phyloP scores from a whole-genome alignment of 2,329 filamentous ascomycete species.

The Epichloe sibirici region DNA sequence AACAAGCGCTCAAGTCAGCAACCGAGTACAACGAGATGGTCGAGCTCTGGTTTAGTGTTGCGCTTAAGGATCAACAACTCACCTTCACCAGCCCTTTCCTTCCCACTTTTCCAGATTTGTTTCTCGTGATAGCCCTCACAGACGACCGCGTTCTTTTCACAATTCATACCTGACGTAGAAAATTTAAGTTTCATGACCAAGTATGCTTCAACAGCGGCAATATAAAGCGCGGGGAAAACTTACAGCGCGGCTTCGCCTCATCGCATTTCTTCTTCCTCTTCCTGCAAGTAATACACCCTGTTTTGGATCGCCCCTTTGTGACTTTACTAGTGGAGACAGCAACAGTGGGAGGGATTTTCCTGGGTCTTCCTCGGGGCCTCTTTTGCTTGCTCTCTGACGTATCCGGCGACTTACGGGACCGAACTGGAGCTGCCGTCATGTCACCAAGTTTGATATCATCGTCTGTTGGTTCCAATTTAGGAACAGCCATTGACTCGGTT shows the following conservation, averaged over 20 bases:
- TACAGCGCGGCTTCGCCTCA: slow-evolving; percentile 55
- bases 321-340: slow-evolving; percentile 50
- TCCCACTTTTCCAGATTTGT: slow-evolving; percentile 77
- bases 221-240: neutral
- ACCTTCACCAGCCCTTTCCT: slow-evolving; percentile 61
- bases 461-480: slow-evolving; percentile 46
- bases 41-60: neutral
- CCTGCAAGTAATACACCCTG: slow-evolving; percentile 54
- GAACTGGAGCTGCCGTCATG: slow-evolving; percentile 29
- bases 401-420: slow-evolving; percentile 11
- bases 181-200: neutral
- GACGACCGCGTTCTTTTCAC: slow-evolving; percentile 83
- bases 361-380: slow-evolving; percentile 64
- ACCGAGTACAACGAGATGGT: neutral
- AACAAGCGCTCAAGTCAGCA: neutral
- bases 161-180: slow-evolving; percentile 55
- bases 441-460: slow-evolving; percentile 43
- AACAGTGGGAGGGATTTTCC: slow-evolving; percentile 62
- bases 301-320: slow-evolving; percentile 64
- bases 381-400: slow-evolving; percentile 34
- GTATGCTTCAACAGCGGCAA: neutral
- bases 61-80: slow-evolving; percentile 11
- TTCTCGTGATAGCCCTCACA: slow-evolving; percentile 86
- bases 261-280: slow-evolving; percentile 64
- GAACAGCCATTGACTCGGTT: slow-evolving; percentile 33